Conservation (phyloP, 345 rosid species). For the Corchorus capsularis region DNA sequence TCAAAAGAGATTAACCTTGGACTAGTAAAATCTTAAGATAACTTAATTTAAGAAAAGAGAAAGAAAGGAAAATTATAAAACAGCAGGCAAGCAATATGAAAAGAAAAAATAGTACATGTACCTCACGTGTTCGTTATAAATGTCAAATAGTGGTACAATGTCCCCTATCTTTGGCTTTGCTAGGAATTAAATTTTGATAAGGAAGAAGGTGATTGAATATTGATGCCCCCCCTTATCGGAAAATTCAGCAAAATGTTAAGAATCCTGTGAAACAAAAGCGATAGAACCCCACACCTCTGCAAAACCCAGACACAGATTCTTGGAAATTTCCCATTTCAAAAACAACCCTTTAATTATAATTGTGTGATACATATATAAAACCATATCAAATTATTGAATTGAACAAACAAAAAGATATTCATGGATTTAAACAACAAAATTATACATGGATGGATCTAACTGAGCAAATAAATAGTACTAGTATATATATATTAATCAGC, state of each 20-base stretch:
- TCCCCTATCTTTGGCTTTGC: not conserved
- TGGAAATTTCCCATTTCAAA: slow-evolving; percentile 31
- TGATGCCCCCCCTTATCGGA: not conserved
- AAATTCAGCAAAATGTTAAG: slow-evolving; percentile 11
- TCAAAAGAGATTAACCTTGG: not conserved
- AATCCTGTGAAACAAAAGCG: slow-evolving; percentile 4
- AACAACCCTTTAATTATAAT: not conserved
- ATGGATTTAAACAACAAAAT: not conserved
- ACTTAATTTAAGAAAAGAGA: not conserved
- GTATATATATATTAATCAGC: too few species aligned
- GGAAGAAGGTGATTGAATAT: not conserved
- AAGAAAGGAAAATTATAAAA: not conserved
- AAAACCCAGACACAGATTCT: slow-evolving; percentile 15
- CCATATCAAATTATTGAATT: not conserved
- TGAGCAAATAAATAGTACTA: not conserved
- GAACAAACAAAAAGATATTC: not conserved
- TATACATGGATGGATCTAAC: not conserved
- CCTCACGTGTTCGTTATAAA: slow-evolving; percentile 43
- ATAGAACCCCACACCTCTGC: slow-evolving; percentile 20
- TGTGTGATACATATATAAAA: not conserved
- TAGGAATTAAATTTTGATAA: not conserved
- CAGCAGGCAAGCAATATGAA: too few species aligned
- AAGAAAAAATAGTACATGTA: slow-evolving; percentile 18
- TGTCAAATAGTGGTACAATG: slow-evolving; percentile 17
- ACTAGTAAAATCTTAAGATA: too few species aligned